Evolutionary conservation across 805 yeast species (phyloP).

Genomic region (Candida boidinii): DNA sequence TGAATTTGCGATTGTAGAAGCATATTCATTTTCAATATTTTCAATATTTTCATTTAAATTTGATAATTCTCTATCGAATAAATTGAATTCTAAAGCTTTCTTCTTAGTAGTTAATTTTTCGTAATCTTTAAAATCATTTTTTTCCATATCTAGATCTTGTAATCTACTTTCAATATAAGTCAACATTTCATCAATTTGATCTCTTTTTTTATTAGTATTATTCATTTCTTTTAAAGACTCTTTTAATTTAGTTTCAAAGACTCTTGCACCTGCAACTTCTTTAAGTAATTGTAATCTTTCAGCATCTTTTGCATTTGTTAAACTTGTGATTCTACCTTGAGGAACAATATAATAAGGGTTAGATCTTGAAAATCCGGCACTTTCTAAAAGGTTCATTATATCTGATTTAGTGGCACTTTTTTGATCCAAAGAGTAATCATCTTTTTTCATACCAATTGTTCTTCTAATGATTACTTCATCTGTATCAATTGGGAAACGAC

Average conservation of each 20-base stretch:
- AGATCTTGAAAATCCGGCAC: slow-evolving; percentile 85
- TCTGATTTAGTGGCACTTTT: slow-evolving; percentile 74
- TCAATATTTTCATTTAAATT: slow-evolving; percentile 55
- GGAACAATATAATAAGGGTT: slow-evolving; percentile 97
- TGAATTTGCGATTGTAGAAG: slow-evolving; percentile 40
- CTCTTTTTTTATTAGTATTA: slow-evolving; percentile 59
- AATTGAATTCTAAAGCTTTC: slow-evolving; percentile 63
- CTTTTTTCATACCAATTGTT: slow-evolving; percentile 89
- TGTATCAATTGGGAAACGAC: slow-evolving; percentile 62
- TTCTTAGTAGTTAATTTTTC: slow-evolving; percentile 60
- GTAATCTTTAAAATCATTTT: slow-evolving; percentile 60
- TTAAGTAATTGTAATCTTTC: slow-evolving; percentile 75
- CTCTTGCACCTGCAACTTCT: slow-evolving; percentile 92
- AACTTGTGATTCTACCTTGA: slow-evolving; percentile 82
- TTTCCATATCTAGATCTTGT: slow-evolving; percentile 73
- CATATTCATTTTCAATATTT: slow-evolving; percentile 49
- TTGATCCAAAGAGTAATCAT: slow-evolving; percentile 80
- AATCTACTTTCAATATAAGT: slow-evolving; percentile 62
- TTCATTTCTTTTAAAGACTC: slow-evolving; percentile 78
- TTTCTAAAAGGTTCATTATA: slow-evolving; percentile 72
- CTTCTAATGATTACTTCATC: slow-evolving; percentile 71
- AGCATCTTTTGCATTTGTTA: slow-evolving; percentile 82
- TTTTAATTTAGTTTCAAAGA: slow-evolving; percentile 72
- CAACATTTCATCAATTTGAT: slow-evolving; percentile 67
- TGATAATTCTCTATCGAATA: slow-evolving; percentile 68